These are phyloP conservation scores for Globisporangium lucens DNA, from an alignment of 352 stramenopile species.

Conservation along the genomic window DNA sequence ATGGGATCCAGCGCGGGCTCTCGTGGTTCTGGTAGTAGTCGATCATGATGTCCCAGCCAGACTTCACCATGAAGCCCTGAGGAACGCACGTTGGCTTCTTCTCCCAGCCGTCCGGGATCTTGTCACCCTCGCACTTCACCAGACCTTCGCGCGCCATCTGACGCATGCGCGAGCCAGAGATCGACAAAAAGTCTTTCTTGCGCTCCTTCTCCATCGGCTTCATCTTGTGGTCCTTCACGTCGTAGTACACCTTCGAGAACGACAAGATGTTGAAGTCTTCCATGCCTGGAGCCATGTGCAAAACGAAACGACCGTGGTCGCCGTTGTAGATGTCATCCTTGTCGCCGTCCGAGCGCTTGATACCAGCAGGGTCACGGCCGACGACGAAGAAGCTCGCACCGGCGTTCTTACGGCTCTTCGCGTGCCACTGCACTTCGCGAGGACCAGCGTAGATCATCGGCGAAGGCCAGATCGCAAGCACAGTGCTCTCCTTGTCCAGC, in stretches of 20 bases:
- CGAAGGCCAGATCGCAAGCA: slow-evolving; percentile 98
- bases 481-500: slow-evolving; percentile 95
- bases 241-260: slow-evolving; percentile 98
- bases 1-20: slow-evolving; percentile 75
- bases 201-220: slow-evolving; percentile 92
- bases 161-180: slow-evolving; percentile 97
- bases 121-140: slow-evolving; percentile 82
- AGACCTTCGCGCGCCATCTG: slow-evolving; percentile 94
- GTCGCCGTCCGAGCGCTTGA: slow-evolving; percentile 95
- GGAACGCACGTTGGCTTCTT: slow-evolving; percentile 91
- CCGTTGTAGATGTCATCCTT: slow-evolving; percentile 96
- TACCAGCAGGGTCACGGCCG: slow-evolving; percentile 95
- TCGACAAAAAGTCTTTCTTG: slow-evolving; percentile 97
- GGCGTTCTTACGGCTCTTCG: slow-evolving; percentile 95
- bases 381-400: slow-evolving; percentile 98
- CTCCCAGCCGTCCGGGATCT: slow-evolving; percentile 70
- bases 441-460: slow-evolving; percentile 99
- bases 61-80: slow-evolving; percentile 98
- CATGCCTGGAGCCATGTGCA: slow-evolving; percentile 96
- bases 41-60: slow-evolving; percentile 97
- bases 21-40: slow-evolving; percentile 98
- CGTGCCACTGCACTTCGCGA: slow-evolving; percentile 98
- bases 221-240: slow-evolving; percentile 97
- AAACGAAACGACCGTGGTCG: slow-evolving; percentile 96
- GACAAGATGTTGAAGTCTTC: slow-evolving; percentile 93